Evolutionary conservation across 805 yeast species (phyloP), one percentile per base, ranked within the genome.

Genomic region (Zygosaccharomyces pseudorouxii): DNA sequence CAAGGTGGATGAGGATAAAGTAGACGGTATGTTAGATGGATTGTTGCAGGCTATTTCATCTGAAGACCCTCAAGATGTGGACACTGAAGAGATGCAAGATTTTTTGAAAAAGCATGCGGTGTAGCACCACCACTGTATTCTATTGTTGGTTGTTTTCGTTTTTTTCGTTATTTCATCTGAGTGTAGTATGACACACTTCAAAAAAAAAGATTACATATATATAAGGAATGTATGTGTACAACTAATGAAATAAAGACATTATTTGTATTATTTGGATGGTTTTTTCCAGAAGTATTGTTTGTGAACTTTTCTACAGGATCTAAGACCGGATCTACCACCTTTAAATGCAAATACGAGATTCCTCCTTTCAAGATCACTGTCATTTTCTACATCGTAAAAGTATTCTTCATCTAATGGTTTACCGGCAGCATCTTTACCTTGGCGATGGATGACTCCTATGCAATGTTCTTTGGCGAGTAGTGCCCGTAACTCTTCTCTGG

Each of bases 391-490:
- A 49, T 83, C 81, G 63, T 93, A 93, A 67, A 89, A 93, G 63
- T 88, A 93, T 64, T 93, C 97, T 64, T 89, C 95, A 56, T 92
- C 98, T 53, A 93, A 73, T 3, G 86, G 87, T 65, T 89, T 89
- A 9, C 98, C 99, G 2, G 97, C 95, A 2, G 98, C 97, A 68
- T 93, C 99, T 65, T 89, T 90, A 42, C 97, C 97, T 50, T 78
- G 75, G 66, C 98, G 84, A 60, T 81, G 79, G 51, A 93, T 90
- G 9, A 86, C 84, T n/a, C 98, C 98, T 50, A 92, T 77, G 59
- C 92, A 84, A 4, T 67, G 58, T 40, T 70, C 65, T 30, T 74
- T 68, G 7, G 68, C 66, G 28, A 78, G 58, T 5, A 78, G 55
- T 20, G 74, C 71, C 48, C 78, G 70, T 14, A 79, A 55, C 58